Base-by-base conservation (phyloP, 2,329 filamentous ascomycete species). In the Coniochaeta sp. region DNA sequence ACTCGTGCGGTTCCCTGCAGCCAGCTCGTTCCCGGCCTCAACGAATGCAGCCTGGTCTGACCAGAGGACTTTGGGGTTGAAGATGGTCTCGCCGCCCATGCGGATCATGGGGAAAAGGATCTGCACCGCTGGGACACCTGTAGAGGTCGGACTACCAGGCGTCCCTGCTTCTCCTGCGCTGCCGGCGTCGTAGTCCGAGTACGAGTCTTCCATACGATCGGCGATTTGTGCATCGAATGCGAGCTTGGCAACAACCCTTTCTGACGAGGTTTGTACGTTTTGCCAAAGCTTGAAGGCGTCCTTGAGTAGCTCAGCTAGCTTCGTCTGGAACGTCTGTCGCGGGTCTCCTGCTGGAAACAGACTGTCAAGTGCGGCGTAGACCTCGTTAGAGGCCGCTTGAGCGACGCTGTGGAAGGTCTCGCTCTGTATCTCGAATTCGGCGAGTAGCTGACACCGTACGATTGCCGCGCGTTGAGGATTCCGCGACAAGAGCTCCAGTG, bases 361-460 rank as follows among this genome's bases (percentile, higher is more conserved):
- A 31, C 36, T 5, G 11, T 56, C 33, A 11, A 63, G 44, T 9
- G 44, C 36, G 17, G 26, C n/a, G 55, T 55, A 59, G 22, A 62
- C 58, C 31, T 60, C 60, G 19, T 63, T 12, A 11, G 11, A 36
- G 40, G 54, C 54, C 17, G 34, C 12, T 24, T 56, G 17, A 7
- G 58, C 8, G 50, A 58, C 12, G 24, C 33, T 8, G 17, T 33
- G 24, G 26, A 58, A 57, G 12, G 34, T 43, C 34, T 59, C 36
- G 54, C 33, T 61, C 11, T 58, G 44, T 16, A n/a, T 43, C 3
- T 60, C 54, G 7, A 22, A 54, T 14, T 44, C 34, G 61, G 63
- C 44, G 6, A 71, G 68, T 8, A 71, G 64, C 59, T 70, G 69
- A 52, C 66, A 69, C 17, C 69, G 66, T 34, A 70, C 71, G 1